These are phyloP conservation scores for Sporisorium reilianum DNA, from an alignment of 1,284 basidiomycete species.

Conservation along the genomic window DNA sequence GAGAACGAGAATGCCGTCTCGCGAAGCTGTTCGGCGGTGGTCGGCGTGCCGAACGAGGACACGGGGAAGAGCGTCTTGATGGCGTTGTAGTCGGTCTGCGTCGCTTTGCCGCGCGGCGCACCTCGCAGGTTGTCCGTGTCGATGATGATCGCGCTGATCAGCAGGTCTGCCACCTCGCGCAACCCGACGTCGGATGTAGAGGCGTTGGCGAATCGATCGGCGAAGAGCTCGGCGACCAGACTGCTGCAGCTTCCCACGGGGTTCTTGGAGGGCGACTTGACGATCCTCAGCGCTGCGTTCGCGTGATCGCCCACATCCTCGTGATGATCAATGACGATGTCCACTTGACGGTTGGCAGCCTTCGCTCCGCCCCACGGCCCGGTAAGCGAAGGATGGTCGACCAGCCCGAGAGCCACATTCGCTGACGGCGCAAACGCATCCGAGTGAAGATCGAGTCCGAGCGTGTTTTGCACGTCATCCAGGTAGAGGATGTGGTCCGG, in stretches of 20 bases:
- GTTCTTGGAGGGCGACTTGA: conserved; percentile 53
- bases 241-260: conserved; percentile 57
- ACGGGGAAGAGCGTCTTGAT: conserved; percentile 44
- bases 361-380: conserved; percentile 47
- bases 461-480: conserved; percentile 44
- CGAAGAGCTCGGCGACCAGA: conserved; percentile 52
- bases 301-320: conserved; percentile 81
- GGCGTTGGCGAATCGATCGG: conserved; percentile 28
- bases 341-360: conserved; percentile 72
- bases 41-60: conserved; percentile 49
- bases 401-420: conserved; percentile 50
- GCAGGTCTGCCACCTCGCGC: conserved; percentile 54
- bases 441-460: conserved; percentile 31
- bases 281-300: conserved; percentile 60
- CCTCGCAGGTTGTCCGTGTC: conserved; percentile 64
- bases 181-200: conserved; percentile 19
- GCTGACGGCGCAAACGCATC: conserved; percentile 28
- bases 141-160: conserved; percentile 70
- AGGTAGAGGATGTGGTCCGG: conserved; percentile 40
- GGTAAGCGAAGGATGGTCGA: conserved; percentile 52
- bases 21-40: conserved; percentile 25
- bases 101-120: conserved; percentile 54
- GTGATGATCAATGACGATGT: conserved; percentile 92
- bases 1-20: conserved; percentile 28
- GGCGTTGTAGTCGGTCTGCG: conserved; percentile 48